Percentiles rank a stretch among this genome's conserved stretches.
Conservation (phyloP, 495 filamentous ascomycete genomes). For the Aspergillus ostianus region DNA sequence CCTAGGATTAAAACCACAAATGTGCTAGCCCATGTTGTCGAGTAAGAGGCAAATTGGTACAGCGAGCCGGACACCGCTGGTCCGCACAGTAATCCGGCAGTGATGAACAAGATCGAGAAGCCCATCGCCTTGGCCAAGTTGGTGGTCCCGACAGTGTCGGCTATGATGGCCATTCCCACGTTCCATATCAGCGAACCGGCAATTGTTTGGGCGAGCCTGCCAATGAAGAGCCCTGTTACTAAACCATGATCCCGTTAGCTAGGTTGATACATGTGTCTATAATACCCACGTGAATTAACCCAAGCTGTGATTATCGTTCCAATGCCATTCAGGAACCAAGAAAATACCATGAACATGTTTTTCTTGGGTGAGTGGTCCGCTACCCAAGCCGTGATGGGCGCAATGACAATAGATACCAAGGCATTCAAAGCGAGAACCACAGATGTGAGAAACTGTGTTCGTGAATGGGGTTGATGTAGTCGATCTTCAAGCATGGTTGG, state of each 20-base stretch:
- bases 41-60: background rate
- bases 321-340: background rate
- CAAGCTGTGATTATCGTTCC: background rate
- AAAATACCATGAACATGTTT: background rate
- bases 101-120: background rate
- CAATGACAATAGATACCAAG: background rate
- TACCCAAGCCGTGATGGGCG: background rate
- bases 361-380: background rate
- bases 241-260: background rate
- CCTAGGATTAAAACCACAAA: background rate
- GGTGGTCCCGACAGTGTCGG: background rate
- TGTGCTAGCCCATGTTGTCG: background rate
- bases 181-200: background rate
- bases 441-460: background rate
- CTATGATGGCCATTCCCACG: background rate
- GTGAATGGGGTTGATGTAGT: background rate
- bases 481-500: background rate
- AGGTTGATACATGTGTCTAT: background rate
- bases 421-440: background rate
- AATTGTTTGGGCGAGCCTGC: background rate
- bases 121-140: background rate
- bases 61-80: background rate
- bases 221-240: background rate
- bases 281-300: background rate
- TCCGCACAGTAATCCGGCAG: background rate